Base-by-base conservation (phyloP, 2,329 filamentous ascomycete species). In the Talaromyces sp. region DNA sequence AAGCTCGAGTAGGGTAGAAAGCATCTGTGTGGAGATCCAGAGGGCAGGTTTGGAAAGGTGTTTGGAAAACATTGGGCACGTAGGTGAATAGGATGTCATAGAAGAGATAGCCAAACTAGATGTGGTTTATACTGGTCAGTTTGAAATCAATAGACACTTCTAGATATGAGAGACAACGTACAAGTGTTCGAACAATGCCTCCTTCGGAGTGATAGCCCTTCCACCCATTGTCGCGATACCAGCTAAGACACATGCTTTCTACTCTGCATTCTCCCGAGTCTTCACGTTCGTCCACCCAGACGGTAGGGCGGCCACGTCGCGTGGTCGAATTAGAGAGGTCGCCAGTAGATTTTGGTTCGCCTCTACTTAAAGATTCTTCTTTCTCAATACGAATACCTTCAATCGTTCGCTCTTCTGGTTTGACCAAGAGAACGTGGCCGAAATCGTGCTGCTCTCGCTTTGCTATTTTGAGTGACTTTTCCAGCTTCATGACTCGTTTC, bases 31-130 rank as follows among this genome's bases (percentile, higher is more conserved):
- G 89, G 6, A 99, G 79, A 73, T 99, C 95, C 3, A 99, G 79
- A 0, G 95, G 95, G 69, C 91, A 96, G 0, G 91, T 96, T 75
- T 99, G 95, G 72, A 91, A 99, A 0, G 89, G 86, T 6, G 95
- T 99, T 73, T 98, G 93, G 74, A 99, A 99, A 59, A 99, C 93
- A 68, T 98, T 96, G 27, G 95, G 93, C 5, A 98, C 85, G 74
- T 96, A 96, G 27, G 91, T 81, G 76, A 98, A 98, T 7, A 99
- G 80, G 26, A 98, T 85, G 74, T 99, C 93, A 78, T 88, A 95
- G 79, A 98, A 96, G 19, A 99, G 84, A 70, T 95, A 93, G 14
- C 87, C 89, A 74, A 93, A 93, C 59, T 61, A 27, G 41, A 32
- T 13, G n/a, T 5, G 2, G 27, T 24, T 46, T 13, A 46, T 24